Base-by-base conservation (phyloP, 192 early-diverging fungal genomes). In the Gonapodya sp. region DNA sequence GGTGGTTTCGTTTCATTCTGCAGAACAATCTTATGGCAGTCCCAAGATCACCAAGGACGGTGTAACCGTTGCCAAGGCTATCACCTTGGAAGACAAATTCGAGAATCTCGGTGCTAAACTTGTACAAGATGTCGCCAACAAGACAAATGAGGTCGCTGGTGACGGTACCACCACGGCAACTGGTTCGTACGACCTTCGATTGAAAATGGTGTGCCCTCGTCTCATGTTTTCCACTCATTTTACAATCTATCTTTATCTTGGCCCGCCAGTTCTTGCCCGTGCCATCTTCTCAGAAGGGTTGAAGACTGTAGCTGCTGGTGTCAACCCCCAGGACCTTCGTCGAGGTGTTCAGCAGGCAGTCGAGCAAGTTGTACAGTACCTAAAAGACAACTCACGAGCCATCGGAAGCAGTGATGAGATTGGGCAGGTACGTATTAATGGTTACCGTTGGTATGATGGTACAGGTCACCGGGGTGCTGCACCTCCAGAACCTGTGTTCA, bases 21-120 rank as follows among this genome's bases (percentile, higher is more conserved):
- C 78, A 91, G 95, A 97, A 86, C 98, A 99, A 87, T 85, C 95
- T 36, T 99, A 97, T 82, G 98, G 97, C 36, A 91, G 93, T 36
- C 98, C 98, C 82, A 98, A 98, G 91, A 99, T 99, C 89, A 99
- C 98, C 86, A 99, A 99, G 93, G 98, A 99, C 86, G 98, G 98
- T 86, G 98, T 99, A 37, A 96, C 98, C 77, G 98, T 99, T 31
- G 98, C 98, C 79, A 98, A 98, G 90, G 93, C 95, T 82, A 96
- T 99, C 86, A 88, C 92, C 36, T 91, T 99, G 36, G 94, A 98
- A 86, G 96, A 99, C 89, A 96, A 95, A 87, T 96, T 99, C 85
- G 98, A 99, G 89, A 98, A 99, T 90, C 91, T 99, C 64, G 98
- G 98, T 81, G 98, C 98, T 73, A 92, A 93, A 75, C 91, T 99